A percentile compares a stretch with the other conserved stretches of the same genome.
phyloP scores from a whole-genome alignment of 2,329 filamentous ascomycete species.

The Hypoxylon sp. region DNA sequence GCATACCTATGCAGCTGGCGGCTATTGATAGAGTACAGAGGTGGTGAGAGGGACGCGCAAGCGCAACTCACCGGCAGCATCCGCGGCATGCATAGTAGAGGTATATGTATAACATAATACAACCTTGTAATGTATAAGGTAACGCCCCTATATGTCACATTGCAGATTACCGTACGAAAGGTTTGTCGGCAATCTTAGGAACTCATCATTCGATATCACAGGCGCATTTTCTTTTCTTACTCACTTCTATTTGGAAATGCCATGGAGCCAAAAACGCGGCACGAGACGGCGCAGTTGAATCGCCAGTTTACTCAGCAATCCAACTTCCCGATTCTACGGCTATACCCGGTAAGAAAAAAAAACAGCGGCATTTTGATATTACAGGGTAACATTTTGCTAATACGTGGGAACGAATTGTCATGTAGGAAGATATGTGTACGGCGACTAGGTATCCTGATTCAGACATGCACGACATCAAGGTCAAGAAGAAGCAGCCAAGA shows the following conservation, averaged over 20 bases:
- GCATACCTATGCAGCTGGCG: conserved; percentile 32
- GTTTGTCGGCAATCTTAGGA: conserved; percentile 12
- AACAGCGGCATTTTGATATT: background rate
- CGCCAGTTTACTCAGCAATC: conserved; percentile 7
- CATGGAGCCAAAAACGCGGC: conserved; percentile 8
- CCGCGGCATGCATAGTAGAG: conserved; percentile 8
- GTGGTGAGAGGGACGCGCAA: conserved; percentile 25
- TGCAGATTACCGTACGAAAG: background rate
- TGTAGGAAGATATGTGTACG: background rate
- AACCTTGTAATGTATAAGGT: background rate
- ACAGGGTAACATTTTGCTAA: conserved; percentile 7
- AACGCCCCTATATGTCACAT: background rate
- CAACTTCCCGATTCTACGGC: background rate
- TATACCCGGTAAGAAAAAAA: background rate
- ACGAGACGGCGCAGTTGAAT: conserved; percentile 23
- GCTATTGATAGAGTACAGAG: conserved; percentile 5
- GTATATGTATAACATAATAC: background rate
- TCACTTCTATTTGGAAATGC: conserved; percentile 1
- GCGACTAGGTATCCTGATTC: background rate
- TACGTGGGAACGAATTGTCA: background rate
- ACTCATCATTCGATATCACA: conserved; percentile 17
- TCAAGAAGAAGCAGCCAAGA: background rate
- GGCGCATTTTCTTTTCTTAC: conserved; percentile 23
- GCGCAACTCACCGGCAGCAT: conserved; percentile 27
- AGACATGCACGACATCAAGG: background rate